Evolutionary conservation across 306 rosid genomes (phyloP), one percentile per base, ranked within the genome.

Genomic region (Styphnolobium japonicum): DNA sequence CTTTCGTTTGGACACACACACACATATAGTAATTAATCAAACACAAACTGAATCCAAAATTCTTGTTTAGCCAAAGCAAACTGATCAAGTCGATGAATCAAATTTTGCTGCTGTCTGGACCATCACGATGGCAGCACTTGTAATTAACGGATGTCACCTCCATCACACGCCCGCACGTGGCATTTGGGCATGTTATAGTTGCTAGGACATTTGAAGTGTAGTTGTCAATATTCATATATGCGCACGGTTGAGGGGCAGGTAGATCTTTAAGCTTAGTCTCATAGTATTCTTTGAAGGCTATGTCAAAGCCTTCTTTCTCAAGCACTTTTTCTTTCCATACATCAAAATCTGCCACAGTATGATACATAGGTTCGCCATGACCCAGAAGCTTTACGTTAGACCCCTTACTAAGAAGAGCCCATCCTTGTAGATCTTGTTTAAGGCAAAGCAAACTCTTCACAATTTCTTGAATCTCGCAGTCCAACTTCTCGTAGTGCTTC

Each of bases 401-500:
- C 0, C 78, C 83, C 71, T 71, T 70, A 14, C 45, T 79, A 0
- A 79, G 78, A n/a, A 79, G 3, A 11, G 64, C 83, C 78, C 83
- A 79, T 3, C 83, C 78, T 3, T 63, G 70, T 3, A 1, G 15
- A 4, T 79, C 78, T 7, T 46, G 72, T 21, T 52, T 72, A 33
- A 79, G 56, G 51, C 78, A 49, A 1, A 79, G 72, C 78, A 79
- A 43, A 29, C 42, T n/a, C 71, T 36, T 61, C 4, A 71, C 63
- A 0, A 19, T 14, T 12, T 33, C 63, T 62, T 76, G 72, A 23
- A 76, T 76, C 39, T 46, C 27, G 1, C 36, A 3, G 71, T 62
- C 80, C 62, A 76, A 46, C 6, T 25, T 60, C 37, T 43, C 71
- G 5, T 22, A 16, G 33, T 61, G 71, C 62, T 62, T 75, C 10